phyloP scores from a whole-genome alignment of 2,329 filamentous ascomycete species.

The Ophiobolus disseminans region DNA sequence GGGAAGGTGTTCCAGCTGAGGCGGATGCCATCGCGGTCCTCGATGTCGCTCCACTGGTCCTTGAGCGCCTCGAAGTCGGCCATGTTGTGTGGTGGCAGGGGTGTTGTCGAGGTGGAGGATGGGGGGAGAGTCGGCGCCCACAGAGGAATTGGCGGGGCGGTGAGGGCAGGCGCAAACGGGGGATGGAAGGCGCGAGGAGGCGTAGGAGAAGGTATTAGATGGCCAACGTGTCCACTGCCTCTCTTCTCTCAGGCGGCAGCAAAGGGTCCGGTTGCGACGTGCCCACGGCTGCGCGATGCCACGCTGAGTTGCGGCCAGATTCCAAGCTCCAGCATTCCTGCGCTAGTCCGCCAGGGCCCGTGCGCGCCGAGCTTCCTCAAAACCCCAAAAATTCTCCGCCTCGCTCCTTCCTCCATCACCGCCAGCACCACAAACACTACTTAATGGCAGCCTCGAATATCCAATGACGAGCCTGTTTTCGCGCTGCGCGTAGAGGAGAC shows the following conservation, averaged over 20 bases:
- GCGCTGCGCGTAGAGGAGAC: slow-evolving; percentile 71
- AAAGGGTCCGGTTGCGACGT: slow-evolving; percentile 29
- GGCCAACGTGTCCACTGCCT: slow-evolving; percentile 21
- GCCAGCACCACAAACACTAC: slow-evolving; percentile 67
- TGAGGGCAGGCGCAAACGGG: slow-evolving; percentile 16
- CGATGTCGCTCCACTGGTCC: slow-evolving; percentile 94
- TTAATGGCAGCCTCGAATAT: slow-evolving; percentile 61
- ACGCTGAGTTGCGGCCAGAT: slow-evolving; percentile 43
- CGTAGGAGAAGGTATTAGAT: slow-evolving; percentile 7
- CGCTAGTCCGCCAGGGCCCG: slow-evolving; percentile 16
- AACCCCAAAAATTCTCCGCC: slow-evolving; percentile 44
- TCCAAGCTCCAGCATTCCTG: slow-evolving; percentile 31
- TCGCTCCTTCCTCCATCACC: slow-evolving; percentile 55
- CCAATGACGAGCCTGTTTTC: slow-evolving; percentile 67
- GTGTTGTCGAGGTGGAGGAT: slow-evolving; percentile 28
- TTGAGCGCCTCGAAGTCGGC: slow-evolving; percentile 87
- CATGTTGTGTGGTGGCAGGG: slow-evolving; percentile 61
- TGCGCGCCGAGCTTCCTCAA: slow-evolving; percentile 29
- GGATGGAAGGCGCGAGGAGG: slow-evolving; percentile 7
- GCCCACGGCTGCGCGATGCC: slow-evolving; percentile 27
- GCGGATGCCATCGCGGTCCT: slow-evolving; percentile 94
- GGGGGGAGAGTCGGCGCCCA: slow-evolving; percentile 39
- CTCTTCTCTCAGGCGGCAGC: slow-evolving; percentile 15
- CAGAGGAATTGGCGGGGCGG: slow-evolving; percentile 39
- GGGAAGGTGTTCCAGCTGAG: slow-evolving; percentile 99